These are phyloP conservation scores for Gardenia jasminoides DNA, from an alignment of 257 asterid species.

Conservation along the genomic window DNA sequence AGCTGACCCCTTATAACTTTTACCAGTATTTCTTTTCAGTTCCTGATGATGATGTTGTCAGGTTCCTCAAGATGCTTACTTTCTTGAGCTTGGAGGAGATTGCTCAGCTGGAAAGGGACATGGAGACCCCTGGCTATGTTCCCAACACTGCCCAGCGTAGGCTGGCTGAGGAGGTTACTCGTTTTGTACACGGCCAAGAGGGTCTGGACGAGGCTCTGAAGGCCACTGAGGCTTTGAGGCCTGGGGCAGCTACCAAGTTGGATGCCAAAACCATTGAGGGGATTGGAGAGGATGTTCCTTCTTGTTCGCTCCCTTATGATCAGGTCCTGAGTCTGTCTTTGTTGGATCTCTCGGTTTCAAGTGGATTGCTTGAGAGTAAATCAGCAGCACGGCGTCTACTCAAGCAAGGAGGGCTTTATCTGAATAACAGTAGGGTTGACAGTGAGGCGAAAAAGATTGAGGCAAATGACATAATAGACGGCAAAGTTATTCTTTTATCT, in stretches of 20 bases:
- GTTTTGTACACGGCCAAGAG: constrained; percentile 88
- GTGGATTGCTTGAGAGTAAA: constrained; percentile 81
- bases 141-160: constrained; percentile 82
- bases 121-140: constrained; percentile 53
- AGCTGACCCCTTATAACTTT: constrained; percentile 76
- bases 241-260: constrained; percentile 70
- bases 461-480: constrained; percentile 68
- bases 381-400: constrained; percentile 86
- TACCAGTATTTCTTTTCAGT: constrained; percentile 77
- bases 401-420: constrained; percentile 93
- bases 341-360: constrained; percentile 59
- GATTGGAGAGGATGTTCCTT: constrained; percentile 83
- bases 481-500: constrained; percentile 71
- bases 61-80: constrained; percentile 75
- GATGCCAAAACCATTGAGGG: constrained; percentile 66
- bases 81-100: constrained; percentile 72
- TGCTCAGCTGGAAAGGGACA: constrained; percentile 46
- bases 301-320: constrained; percentile 43
- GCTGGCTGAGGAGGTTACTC: constrained; percentile 89
- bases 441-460: constrained; percentile 79
- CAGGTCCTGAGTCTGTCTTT: constrained; percentile 55
- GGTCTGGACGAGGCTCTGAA: constrained; percentile 69
- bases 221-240: constrained; percentile 88
- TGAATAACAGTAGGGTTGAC: constrained; percentile 71
- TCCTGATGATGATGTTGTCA: constrained; percentile 67